Percentiles rank a stretch among this genome's conserved stretches.
These are phyloP conservation scores for Vaccinium darrowii DNA, from an alignment of 148 eudicot genomes.

Conservation along the genomic window DNA sequence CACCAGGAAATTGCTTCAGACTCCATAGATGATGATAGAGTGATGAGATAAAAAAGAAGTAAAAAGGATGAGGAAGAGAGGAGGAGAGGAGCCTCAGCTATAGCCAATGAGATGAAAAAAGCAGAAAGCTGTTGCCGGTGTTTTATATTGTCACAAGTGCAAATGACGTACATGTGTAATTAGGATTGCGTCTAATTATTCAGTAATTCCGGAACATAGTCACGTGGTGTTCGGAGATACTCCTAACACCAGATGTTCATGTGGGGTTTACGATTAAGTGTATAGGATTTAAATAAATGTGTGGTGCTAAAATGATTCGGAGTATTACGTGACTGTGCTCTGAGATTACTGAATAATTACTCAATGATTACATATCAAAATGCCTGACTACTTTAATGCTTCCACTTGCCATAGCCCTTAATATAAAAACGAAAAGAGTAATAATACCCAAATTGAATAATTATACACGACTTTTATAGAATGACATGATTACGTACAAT, in stretches of 20 bases:
- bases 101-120: constrained; percentile 14
- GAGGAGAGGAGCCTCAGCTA: not conserved
- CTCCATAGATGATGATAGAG: constrained; percentile 29
- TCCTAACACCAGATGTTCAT: too few species aligned
- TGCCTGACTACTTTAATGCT: not conserved
- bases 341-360: too few species aligned
- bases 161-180: not conserved
- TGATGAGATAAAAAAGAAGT: not conserved
- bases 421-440: not conserved
- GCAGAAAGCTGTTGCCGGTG: not conserved
- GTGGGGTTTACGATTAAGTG: too few species aligned
- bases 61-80: not conserved
- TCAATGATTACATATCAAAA: not conserved
- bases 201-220: too few species aligned
- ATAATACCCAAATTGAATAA: not conserved
- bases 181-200: not conserved
- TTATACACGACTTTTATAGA: not conserved
- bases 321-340: too few species aligned
- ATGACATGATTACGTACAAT: not conserved
- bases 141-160: constrained; percentile 4
- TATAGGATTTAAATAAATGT: too few species aligned
- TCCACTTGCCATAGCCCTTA: constrained; percentile 7
- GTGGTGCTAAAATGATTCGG: too few species aligned
- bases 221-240: too few species aligned
- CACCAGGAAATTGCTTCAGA: constrained; percentile 13